Evolutionary conservation across 768 basidiomycete species (phyloP).

Genomic region (Cystobasidiopsis lactophilus): DNA sequence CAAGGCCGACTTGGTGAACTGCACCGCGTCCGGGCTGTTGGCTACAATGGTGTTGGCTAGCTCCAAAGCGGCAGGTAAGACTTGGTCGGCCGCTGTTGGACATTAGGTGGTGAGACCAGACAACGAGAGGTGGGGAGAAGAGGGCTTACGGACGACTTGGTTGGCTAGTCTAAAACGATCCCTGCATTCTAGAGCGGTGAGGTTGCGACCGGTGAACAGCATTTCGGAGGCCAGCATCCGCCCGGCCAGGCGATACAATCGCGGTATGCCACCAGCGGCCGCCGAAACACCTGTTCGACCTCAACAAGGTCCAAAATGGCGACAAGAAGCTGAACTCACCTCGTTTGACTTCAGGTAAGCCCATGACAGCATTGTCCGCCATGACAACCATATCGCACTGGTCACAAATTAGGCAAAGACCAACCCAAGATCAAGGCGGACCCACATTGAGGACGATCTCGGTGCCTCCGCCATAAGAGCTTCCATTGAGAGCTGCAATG

Average conservation of each 20-base stretch:
- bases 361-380: conserved; percentile 7
- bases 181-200: conserved; percentile 45
- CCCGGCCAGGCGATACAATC: not conserved
- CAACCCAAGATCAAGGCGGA: not conserved
- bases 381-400: conserved; percentile 15
- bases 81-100: conserved; percentile 23
- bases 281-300: not conserved
- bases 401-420: too few relatives aligned
- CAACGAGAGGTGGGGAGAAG: not conserved
- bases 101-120: conserved; percentile 1
- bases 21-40: conserved; percentile 61
- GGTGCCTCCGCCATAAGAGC: conserved; percentile 13
- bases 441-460: conserved; percentile 12
- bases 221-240: conserved; percentile 41
- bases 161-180: conserved; percentile 47
- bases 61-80: conserved; percentile 40
- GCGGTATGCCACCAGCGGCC: not conserved
- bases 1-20: conserved; percentile 50
- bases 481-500: conserved; percentile 18
- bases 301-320: not conserved
- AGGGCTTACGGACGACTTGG: conserved; percentile 35
- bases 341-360: conserved; percentile 17
- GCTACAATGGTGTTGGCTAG: conserved; percentile 37
- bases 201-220: conserved; percentile 46
- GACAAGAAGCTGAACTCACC: conserved; percentile 1